These are phyloP conservation scores for Kluyveromyces aestuarii DNA, from an alignment of 805 yeast genomes.

Conservation along the genomic window DNA sequence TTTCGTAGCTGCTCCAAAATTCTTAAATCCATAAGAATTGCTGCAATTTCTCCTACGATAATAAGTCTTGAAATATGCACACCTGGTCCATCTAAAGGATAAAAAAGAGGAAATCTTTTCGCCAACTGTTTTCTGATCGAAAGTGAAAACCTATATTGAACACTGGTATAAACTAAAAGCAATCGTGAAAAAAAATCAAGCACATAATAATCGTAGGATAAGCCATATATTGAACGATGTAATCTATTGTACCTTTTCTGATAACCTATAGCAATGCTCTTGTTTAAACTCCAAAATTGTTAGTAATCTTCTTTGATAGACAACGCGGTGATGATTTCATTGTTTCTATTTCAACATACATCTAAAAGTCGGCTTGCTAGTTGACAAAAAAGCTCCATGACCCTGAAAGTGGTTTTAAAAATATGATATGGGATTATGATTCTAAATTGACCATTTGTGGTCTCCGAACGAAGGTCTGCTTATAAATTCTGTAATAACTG, in stretches of 20 bases:
- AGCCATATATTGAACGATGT: slow-evolving; percentile 30
- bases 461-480: background rate
- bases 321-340: background rate
- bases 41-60: slow-evolving; percentile 12
- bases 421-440: too few relatives aligned
- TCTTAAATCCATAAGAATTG: slow-evolving; percentile 8
- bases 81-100: slow-evolving; percentile 6
- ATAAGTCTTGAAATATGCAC: slow-evolving; percentile 19
- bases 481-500: background rate
- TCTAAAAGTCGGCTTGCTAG: background rate
- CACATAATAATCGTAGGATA: slow-evolving; percentile 29
- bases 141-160: slow-evolving; percentile 19
- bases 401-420: background rate
- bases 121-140: slow-evolving; percentile 19
- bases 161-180: slow-evolving; percentile 15
- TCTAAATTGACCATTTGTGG: background rate
- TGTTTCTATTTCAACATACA: background rate
- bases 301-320: background rate
- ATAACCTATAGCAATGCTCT: slow-evolving; percentile 13
- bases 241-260: slow-evolving; percentile 21
- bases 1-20: slow-evolving; percentile 22
- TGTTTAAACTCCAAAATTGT: background rate
- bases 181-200: slow-evolving; percentile 11
- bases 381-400: background rate
- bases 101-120: slow-evolving; percentile 30